Percentiles rank a stretch among this genome's conserved stretches.
Evolutionary conservation across 1,139 yeast genomes (phyloP).

Genomic region (Geotrichum citri-aurantii): DNA sequence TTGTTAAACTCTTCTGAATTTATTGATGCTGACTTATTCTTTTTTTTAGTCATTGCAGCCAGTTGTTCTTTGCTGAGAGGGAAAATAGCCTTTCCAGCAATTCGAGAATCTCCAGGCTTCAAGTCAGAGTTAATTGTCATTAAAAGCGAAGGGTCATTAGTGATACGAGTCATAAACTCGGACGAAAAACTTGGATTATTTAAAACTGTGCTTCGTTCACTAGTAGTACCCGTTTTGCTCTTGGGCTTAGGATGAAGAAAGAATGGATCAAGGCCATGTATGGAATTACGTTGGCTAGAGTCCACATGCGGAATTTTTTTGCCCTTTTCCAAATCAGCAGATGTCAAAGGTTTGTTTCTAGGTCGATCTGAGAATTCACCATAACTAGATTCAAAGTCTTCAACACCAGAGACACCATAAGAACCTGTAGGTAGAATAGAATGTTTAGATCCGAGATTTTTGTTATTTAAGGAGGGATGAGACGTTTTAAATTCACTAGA

Average conservation of each 20-base stretch:
- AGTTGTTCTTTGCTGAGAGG: conserved; percentile 13
- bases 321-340: conserved; percentile 4
- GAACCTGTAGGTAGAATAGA: background rate
- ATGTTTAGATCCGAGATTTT: background rate
- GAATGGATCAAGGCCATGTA: conserved; percentile 6
- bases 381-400: background rate
- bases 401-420: background rate
- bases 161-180: background rate
- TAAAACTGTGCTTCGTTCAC: background rate
- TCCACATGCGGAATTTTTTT: background rate
- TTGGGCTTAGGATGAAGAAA: conserved; percentile 1
- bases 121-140: background rate
- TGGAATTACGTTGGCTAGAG: background rate
- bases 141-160: background rate
- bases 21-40: background rate
- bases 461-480: background rate
- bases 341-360: conserved; percentile 1
- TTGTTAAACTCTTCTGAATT: background rate
- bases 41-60: background rate
- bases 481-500: background rate
- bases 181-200: background rate
- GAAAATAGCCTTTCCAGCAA: conserved; percentile 15
- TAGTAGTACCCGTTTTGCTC: background rate
- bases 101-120: conserved; percentile 13
- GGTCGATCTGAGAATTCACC: background rate